Conservation (phyloP, 2,329 filamentous ascomycete species). For the Nemania bipapillata region DNA sequence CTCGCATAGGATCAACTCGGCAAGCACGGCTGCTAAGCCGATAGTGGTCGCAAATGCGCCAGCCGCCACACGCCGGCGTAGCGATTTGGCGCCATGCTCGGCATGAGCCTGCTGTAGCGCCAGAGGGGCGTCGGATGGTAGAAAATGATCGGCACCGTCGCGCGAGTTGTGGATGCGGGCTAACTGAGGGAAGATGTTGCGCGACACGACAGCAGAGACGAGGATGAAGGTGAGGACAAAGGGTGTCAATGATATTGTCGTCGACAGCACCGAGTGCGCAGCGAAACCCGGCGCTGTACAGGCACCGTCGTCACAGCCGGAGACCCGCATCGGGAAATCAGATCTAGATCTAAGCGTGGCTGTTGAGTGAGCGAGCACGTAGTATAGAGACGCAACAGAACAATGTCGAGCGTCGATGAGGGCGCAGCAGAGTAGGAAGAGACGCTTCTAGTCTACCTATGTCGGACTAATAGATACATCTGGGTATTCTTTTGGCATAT, state of each 20-base stretch:
- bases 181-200: slow-evolving; percentile 78
- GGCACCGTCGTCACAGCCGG: slow-evolving; percentile 68
- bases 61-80: slow-evolving; percentile 65
- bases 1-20: slow-evolving; percentile 84
- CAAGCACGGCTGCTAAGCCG: slow-evolving; percentile 79
- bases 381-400: neutral
- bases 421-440: slow-evolving; percentile 5
- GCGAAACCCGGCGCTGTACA: slow-evolving; percentile 62
- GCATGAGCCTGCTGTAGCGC: slow-evolving; percentile 68
- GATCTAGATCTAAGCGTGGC: neutral
- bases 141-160: slow-evolving; percentile 70
- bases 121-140: slow-evolving; percentile 70
- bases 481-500: slow-evolving; percentile 35
- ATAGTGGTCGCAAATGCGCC: slow-evolving; percentile 80
- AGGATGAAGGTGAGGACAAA: slow-evolving; percentile 76
- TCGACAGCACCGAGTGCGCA: slow-evolving; percentile 58
- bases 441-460: slow-evolving; percentile 37
- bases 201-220: slow-evolving; percentile 70
- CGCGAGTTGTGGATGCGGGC: slow-evolving; percentile 63
- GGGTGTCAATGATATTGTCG: slow-evolving; percentile 71
- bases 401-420: slow-evolving; percentile 6
- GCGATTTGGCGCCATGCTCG: slow-evolving; percentile 65
- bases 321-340: slow-evolving; percentile 50
- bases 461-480: slow-evolving; percentile 39
- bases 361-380: slow-evolving; percentile 5